Percentiles rank a stretch among this genome's conserved stretches.
phyloP scores from a whole-genome alignment of 345 rosid genomes.

The Dovyalis caffra region DNA sequence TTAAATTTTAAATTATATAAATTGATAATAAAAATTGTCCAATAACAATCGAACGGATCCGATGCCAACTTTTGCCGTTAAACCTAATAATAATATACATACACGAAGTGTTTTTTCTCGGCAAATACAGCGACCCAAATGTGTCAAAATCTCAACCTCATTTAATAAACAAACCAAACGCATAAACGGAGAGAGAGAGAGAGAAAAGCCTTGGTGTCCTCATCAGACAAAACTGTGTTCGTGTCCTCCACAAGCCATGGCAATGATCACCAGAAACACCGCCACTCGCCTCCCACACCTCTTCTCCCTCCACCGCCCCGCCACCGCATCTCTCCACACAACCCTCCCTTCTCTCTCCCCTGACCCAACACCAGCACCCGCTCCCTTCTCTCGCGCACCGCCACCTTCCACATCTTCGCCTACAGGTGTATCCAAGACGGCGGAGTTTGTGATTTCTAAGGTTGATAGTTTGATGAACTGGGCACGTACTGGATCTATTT shows the following conservation, averaged over 20 bases:
- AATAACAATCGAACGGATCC: too few species aligned
- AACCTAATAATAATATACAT: too few species aligned
- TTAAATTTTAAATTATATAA: too few species aligned
- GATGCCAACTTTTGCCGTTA: too few species aligned
- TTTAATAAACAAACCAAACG: too few species aligned
- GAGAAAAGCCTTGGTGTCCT: too few species aligned
- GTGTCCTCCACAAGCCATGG: conserved; percentile 38
- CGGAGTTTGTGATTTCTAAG: conserved; percentile 88
- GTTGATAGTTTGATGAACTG: conserved; percentile 93
- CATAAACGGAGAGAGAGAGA: too few species aligned
- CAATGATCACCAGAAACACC: conserved; percentile 55
- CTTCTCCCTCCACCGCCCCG: conserved; percentile 41
- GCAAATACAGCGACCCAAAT: too few species aligned
- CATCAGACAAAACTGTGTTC: background rate
- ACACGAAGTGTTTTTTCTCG: too few species aligned
- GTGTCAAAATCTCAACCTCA: too few species aligned
- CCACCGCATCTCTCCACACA: conserved; percentile 53
- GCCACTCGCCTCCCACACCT: conserved; percentile 68
- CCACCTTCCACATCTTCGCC: conserved; percentile 60
- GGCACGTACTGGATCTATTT: conserved; percentile 94
- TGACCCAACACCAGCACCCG: conserved; percentile 50
- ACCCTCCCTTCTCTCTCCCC: conserved; percentile 43
- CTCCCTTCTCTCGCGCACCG: conserved; percentile 55
- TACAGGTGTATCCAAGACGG: conserved; percentile 73
- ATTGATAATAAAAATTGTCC: too few species aligned